Conservation (phyloP, 208 protist species). For the Trypanosoma vivax region DNA sequence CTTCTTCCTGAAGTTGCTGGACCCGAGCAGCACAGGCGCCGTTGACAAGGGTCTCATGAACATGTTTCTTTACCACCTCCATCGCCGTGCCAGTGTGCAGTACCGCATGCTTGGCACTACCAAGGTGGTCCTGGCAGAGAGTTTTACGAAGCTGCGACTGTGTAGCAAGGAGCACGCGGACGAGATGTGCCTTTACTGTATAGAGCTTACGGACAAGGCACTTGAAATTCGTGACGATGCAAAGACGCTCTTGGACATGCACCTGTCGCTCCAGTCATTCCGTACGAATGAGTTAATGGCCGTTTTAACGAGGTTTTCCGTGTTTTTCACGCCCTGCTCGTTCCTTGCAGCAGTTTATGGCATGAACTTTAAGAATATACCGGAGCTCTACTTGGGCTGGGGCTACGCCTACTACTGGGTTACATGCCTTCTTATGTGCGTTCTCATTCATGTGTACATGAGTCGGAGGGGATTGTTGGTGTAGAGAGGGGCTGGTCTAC, state of each 20-base stretch:
- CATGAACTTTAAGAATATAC: conserved; percentile 86
- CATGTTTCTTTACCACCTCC: conserved; percentile 79
- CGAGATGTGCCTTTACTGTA: conserved; percentile 69
- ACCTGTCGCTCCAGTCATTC: conserved; percentile 78
- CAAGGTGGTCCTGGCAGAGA: conserved; percentile 48
- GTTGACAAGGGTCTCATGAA: conserved; percentile 79
- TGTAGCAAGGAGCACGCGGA: conserved; percentile 66
- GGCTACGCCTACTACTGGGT: conserved; percentile 72
- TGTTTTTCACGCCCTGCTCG: conserved; percentile 82
- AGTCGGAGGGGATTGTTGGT: conserved; percentile 15
- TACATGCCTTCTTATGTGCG: conserved; percentile 39
- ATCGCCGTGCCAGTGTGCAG: conserved; percentile 80
- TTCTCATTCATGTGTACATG: conserved; percentile 61
- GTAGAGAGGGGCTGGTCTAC: no score
- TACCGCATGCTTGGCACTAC: conserved; percentile 74
- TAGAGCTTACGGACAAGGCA: conserved; percentile 64
- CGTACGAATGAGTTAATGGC: conserved; percentile 86
- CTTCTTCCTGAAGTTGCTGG: conserved; percentile 64
- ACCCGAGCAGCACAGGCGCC: conserved; percentile 31
- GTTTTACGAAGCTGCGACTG: conserved; percentile 70
- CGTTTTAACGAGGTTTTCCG: conserved; percentile 77
- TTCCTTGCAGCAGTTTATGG: conserved; percentile 87
- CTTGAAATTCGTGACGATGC: conserved; percentile 79
- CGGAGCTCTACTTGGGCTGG: conserved; percentile 63
- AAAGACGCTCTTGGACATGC: conserved; percentile 74